Conservation (phyloP, 176 grass and related monocot species). For the Avena insularis region DNA sequence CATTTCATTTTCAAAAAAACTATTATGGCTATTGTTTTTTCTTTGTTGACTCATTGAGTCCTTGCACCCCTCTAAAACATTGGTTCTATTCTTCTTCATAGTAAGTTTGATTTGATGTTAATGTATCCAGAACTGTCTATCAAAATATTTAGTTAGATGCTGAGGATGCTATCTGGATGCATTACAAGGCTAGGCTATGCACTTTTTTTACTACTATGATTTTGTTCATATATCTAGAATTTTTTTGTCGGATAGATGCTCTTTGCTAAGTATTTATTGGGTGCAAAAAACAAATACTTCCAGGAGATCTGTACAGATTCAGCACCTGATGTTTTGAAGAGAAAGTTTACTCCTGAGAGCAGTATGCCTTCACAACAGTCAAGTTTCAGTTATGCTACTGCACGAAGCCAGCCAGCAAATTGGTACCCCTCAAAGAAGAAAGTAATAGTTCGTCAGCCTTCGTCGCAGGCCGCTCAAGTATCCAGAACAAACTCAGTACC, state of each 20-base stretch:
- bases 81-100: constrained; percentile 4
- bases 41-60: not conserved
- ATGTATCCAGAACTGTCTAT: not conserved
- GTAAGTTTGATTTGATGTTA: not conserved
- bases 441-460: constrained; percentile 46
- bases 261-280: constrained; percentile 12
- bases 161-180: not conserved
- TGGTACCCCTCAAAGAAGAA: constrained; percentile 51
- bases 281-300: constrained; percentile 4
- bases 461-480: constrained; percentile 35
- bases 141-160: not conserved
- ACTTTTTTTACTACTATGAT: not conserved
- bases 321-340: constrained; percentile 42
- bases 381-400: constrained; percentile 12
- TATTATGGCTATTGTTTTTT: not conserved
- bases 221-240: constrained; percentile 17
- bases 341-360: constrained; percentile 35
- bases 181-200: not conserved
- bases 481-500: constrained; percentile 52
- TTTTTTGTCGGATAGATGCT: not conserved
- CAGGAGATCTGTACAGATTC: constrained; percentile 33
- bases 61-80: not conserved
- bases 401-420: constrained; percentile 26
- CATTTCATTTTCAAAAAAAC: not conserved
- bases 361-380: constrained; percentile 24